Evolutionary conservation across 2,329 filamentous ascomycete species (phyloP).

Genomic region (Fusarium oligoseptatum): DNA sequence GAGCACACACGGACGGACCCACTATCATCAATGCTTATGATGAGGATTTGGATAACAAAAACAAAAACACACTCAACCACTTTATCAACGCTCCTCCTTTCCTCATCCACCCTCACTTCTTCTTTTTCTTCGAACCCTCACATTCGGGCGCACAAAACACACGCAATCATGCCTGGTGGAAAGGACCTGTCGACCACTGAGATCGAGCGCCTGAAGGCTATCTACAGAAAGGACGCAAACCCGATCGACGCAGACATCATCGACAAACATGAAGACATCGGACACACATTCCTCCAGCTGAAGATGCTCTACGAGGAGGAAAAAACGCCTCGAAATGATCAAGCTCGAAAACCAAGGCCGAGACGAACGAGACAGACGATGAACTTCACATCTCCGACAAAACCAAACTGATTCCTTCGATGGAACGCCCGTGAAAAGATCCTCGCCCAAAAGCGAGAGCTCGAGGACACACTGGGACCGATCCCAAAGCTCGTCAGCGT

Average conservation of each 20-base stretch:
- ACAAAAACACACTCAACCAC: background rate
- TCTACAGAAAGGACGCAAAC: background rate
- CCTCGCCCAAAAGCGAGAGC: background rate
- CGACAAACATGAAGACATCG: background rate
- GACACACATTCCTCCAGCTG: background rate
- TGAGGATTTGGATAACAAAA: background rate
- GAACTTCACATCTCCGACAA: background rate
- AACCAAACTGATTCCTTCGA: background rate
- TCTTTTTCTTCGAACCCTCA: background rate
- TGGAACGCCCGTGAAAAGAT: background rate
- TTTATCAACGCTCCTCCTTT: background rate
- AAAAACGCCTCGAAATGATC: background rate
- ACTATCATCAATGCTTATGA: background rate
- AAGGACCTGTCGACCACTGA: background rate
- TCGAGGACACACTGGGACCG: background rate
- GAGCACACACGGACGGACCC: background rate
- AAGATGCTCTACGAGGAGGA: background rate
- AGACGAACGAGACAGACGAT: background rate
- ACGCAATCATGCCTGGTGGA: background rate
- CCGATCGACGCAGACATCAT: background rate
- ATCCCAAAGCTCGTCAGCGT: background rate
- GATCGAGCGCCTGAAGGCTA: background rate
- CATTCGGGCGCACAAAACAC: background rate
- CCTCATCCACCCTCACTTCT: background rate
- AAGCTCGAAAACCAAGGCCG: background rate